Evolutionary conservation across 1,284 basidiomycete species (phyloP), one percentile per base, ranked within the genome.

Genomic region (Tilletia caries): DNA sequence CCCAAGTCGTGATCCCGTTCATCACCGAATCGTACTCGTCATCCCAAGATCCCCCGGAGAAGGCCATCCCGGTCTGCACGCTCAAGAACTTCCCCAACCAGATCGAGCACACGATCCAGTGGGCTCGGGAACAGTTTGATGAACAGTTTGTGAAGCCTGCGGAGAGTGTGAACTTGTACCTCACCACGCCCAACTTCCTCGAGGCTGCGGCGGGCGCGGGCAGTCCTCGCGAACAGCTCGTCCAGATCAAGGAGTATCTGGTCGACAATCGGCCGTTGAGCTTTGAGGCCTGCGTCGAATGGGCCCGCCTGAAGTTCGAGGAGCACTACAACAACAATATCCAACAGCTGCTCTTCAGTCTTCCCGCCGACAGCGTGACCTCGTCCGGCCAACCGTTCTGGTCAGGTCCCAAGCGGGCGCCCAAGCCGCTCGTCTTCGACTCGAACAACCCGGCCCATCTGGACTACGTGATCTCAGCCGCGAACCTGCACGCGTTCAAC

Each of bases 31-130:
- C 94, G 18, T 98, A 99, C 84, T 91, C 92, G 27, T 97, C 95
- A 4, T 98, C 95, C 25, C 96, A 98, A 85, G 96, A 99, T 84
- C 96, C 96, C 58, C 96, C 96, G 23, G 97, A 99, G 86, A 98
- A 98, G 86, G 92, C 95, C 82, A 91, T 95, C 18, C 93, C 97
- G 12, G 93, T 93, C 50, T 99, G 97, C 85, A 99, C 96, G 10
- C 92, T 99, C 82, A 98, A 98, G 86, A 98, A 94, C 85, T 99
- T 99, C 89, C 96, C 96, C 34, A 97, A 99, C 83, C 91, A 91
- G 43, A 99, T 99, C 77, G 91, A 94, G 78, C 96, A 99, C 85
- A 98, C 95, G n/a, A 98, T 99, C 75, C 81, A 82, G 72, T 99
- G 96, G 96, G 91, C 92, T 75, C 90, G 94, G 74, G 90, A 91